Conservation (phyloP, 352 stramenopile species). For the Phytophthora ramorum region DNA sequence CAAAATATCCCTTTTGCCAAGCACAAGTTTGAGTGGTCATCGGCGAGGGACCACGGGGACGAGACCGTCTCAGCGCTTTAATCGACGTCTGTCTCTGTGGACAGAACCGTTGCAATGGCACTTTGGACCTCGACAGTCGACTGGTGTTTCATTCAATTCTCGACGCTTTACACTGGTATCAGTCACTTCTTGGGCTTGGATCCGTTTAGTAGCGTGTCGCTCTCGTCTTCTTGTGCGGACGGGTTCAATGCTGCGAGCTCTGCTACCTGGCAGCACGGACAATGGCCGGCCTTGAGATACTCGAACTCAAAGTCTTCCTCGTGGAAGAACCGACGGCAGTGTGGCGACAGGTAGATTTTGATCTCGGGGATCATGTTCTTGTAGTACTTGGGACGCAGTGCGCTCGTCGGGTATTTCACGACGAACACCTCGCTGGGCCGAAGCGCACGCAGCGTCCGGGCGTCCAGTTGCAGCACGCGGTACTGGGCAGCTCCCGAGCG, state of each 20-base stretch:
- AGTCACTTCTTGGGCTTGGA: slow-evolving; percentile 39
- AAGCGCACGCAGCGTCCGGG: slow-evolving; percentile 70
- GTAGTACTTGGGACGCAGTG: slow-evolving; percentile 77
- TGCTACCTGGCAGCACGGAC: slow-evolving; percentile 87
- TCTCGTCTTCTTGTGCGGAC: slow-evolving; percentile 23
- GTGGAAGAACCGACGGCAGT: slow-evolving; percentile 95
- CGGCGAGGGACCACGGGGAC: slow-evolving; percentile 1
- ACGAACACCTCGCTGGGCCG: slow-evolving; percentile 88
- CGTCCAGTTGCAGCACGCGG: slow-evolving; percentile 80
- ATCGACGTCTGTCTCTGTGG: slow-evolving; percentile 2
- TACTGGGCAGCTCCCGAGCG: slow-evolving; percentile 66
- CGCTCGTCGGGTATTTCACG: slow-evolving; percentile 73
- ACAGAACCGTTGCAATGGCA: background rate
- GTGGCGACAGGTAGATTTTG: slow-evolving; percentile 89
- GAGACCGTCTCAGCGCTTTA: slow-evolving; percentile 7
- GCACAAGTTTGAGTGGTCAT: slow-evolving; percentile 3
- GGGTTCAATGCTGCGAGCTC: slow-evolving; percentile 53
- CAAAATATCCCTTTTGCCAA: background rate
- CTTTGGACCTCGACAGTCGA: background rate
- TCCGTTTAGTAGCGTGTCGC: slow-evolving; percentile 15
- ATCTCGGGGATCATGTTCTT: slow-evolving; percentile 95
- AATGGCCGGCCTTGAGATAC: slow-evolving; percentile 88
- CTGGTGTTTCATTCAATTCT: background rate
- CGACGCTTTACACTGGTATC: background rate
- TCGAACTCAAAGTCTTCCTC: slow-evolving; percentile 96